A percentile compares a stretch with the other conserved stretches of the same genome.
phyloP scores from a whole-genome alignment of 106 monocot species.

The Phalaenopsis aphrodite region DNA sequence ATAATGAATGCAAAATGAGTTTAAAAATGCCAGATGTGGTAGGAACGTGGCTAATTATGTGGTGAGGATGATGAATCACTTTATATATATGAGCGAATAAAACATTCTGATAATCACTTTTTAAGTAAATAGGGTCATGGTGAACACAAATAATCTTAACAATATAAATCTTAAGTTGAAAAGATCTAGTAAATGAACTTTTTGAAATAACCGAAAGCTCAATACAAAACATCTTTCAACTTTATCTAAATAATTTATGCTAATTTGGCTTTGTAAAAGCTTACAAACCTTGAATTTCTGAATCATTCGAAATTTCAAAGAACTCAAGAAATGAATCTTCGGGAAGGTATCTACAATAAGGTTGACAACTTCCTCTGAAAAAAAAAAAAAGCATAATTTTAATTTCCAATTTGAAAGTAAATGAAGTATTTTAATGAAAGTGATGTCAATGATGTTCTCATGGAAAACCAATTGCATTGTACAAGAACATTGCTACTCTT shows the following conservation, averaged over 20 bases:
- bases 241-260: neutral
- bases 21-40: neutral
- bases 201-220: neutral
- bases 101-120: neutral
- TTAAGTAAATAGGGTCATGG: neutral
- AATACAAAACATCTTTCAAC: neutral
- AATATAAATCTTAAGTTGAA: neutral
- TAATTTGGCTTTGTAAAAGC: constrained; percentile 2
- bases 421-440: neutral
- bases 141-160: neutral
- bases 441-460: neutral
- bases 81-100: neutral
- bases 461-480: neutral
- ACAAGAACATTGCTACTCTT: neutral
- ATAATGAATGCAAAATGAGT: neutral
- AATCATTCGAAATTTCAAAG: constrained; percentile 51
- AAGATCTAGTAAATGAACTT: neutral
- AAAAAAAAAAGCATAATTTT: neutral
- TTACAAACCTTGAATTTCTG: constrained; percentile 58
- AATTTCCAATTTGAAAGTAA: neutral
- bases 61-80: neutral
- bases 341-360: constrained; percentile 73
- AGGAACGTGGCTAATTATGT: neutral
- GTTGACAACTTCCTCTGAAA: constrained; percentile 87
- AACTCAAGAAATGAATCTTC: constrained; percentile 90